Base-by-base conservation (phyloP, 768 basidiomycete species). In the Mycena vitilis region DNA sequence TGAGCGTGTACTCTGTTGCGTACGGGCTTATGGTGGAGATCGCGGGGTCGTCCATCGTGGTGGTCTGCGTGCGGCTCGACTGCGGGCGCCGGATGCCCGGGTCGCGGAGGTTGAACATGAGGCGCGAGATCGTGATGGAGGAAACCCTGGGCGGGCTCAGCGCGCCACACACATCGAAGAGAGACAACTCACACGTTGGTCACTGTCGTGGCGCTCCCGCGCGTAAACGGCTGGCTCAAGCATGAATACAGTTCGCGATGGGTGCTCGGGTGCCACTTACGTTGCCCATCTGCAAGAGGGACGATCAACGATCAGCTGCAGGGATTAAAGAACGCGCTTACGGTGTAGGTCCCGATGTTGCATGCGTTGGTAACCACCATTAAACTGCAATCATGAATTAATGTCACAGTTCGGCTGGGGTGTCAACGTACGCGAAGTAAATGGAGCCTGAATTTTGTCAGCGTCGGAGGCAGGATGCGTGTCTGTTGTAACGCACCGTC, bases 71-170 rank as follows among this genome's bases (percentile, higher is more conserved):
- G 23, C 18, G 25, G 44, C 34, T 58, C 20, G 42, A 20, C 2
- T 25, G 52, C 42, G 61, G 61, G 0, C 30, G 25, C 4, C 61
- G 61, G 30, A 52, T 34, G 10, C 15, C 20, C 25, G 81, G 81
- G 63, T 81, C 77, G n/a, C 82, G 80, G 22, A 84, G 69, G 70
- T 83, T 84, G 49, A 84, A 75, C 78, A 81, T 80, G 18, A 83
- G 73, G 11, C 82, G 77, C 4, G 83, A 79, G 20, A 82, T 80
- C 77, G 82, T 76, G 47, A 81, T 70, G 0, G 80, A 80, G 8
- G 83, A 81, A 15, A 80, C 75, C 22, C 81, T 82, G 55, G 3
- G 2, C n/a, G 10, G n/a, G n/a, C 3, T 23, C 15, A 23, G 48
- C 10, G 30, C 30, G 1, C 2, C 10, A n/a, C 7, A 22, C 18